A percentile compares a stretch with the other conserved stretches of the same genome.
These are phyloP conservation scores for Penicillium arizonense DNA, from an alignment of 495 filamentous ascomycete genomes.

Conservation along the genomic window DNA sequence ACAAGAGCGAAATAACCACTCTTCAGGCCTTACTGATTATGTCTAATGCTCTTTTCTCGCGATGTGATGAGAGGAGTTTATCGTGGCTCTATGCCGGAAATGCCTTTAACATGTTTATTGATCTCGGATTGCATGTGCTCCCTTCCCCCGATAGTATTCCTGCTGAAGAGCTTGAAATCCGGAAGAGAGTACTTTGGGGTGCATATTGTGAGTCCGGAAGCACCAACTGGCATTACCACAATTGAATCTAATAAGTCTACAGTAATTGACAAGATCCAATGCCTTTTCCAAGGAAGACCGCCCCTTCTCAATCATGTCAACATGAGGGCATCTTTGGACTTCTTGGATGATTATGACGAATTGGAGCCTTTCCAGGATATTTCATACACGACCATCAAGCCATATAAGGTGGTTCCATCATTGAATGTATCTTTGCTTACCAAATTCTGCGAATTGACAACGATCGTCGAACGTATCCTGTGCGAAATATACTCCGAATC, in stretches of 20 bases:
- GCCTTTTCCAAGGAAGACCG: slow-evolving; percentile 33
- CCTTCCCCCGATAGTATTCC: slow-evolving; percentile 18
- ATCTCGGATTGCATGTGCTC: slow-evolving; percentile 43
- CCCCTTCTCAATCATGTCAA: slow-evolving; percentile 28
- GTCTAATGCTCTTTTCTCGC: slow-evolving; percentile 37
- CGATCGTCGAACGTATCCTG: slow-evolving; percentile 29
- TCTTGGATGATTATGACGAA: slow-evolving; percentile 35
- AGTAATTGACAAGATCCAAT: slow-evolving; percentile 36
- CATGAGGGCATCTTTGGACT: slow-evolving; percentile 26
- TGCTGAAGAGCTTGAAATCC: slow-evolving; percentile 42
- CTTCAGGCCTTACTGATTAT: slow-evolving; percentile 44
- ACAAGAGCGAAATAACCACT: slow-evolving; percentile 43
- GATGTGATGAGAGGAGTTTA: slow-evolving; percentile 39
- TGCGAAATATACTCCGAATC: slow-evolving; percentile 32
- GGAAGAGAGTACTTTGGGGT: slow-evolving; percentile 40
- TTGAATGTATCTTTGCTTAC: slow-evolving; percentile 30
- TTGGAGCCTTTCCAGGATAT: slow-evolving; percentile 29
- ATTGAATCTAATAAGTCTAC: background rate
- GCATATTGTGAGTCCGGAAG: slow-evolving; percentile 31
- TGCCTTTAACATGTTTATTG: slow-evolving; percentile 46
- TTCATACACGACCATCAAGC: slow-evolving; percentile 16
- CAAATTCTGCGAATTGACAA: slow-evolving; percentile 29
- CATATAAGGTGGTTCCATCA: slow-evolving; percentile 14
- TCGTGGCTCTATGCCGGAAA: slow-evolving; percentile 47
- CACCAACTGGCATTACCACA: too few relatives aligned